phyloP scores from a whole-genome alignment of 1,284 basidiomycete genomes.

The Meira miltonrushii region DNA sequence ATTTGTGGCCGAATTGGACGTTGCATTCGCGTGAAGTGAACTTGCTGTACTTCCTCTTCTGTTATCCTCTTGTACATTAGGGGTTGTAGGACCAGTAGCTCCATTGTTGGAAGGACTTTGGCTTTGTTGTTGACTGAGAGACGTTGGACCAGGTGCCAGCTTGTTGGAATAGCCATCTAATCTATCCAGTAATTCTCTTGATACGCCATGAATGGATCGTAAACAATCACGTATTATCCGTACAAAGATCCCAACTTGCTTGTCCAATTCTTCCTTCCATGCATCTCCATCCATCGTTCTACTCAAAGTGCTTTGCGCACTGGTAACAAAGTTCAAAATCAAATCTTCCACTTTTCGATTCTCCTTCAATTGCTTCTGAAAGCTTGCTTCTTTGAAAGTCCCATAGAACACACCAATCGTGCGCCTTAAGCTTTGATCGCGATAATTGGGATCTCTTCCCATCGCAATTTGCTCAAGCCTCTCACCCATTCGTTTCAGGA shows the following conservation, averaged over 20 bases:
- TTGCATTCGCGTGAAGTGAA: constrained; percentile 10
- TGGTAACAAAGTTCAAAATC: constrained; percentile 88
- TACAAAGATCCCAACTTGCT: constrained; percentile 81
- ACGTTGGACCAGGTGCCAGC: constrained; percentile 58
- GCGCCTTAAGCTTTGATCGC: constrained; percentile 35
- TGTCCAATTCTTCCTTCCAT: constrained; percentile 88
- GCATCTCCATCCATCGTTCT: constrained; percentile 65
- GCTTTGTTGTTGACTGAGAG: constrained; percentile 9
- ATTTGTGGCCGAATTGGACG: not conserved
- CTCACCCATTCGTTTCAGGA: constrained; percentile 43
- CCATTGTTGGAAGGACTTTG: constrained; percentile 12
- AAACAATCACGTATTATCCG: constrained; percentile 77
- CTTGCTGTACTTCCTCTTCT: constrained; percentile 28
- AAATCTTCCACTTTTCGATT: constrained; percentile 95
- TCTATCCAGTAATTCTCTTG: constrained; percentile 72
- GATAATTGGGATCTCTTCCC: constrained; percentile 44
- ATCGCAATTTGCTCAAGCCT: constrained; percentile 46
- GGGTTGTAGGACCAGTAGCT: constrained; percentile 8
- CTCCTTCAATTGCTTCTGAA: constrained; percentile 67
- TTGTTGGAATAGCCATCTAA: constrained; percentile 78
- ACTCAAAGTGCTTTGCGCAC: constrained; percentile 57
- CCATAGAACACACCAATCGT: constrained; percentile 49
- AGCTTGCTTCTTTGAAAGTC: constrained; percentile 39
- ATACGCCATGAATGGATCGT: constrained; percentile 49
- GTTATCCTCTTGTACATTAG: constrained; percentile 12